Percentiles rank a stretch among this genome's conserved stretches.
These are phyloP conservation scores for Alternaria angustiovoidea DNA, from an alignment of 2,329 filamentous ascomycete genomes.

Conservation along the genomic window DNA sequence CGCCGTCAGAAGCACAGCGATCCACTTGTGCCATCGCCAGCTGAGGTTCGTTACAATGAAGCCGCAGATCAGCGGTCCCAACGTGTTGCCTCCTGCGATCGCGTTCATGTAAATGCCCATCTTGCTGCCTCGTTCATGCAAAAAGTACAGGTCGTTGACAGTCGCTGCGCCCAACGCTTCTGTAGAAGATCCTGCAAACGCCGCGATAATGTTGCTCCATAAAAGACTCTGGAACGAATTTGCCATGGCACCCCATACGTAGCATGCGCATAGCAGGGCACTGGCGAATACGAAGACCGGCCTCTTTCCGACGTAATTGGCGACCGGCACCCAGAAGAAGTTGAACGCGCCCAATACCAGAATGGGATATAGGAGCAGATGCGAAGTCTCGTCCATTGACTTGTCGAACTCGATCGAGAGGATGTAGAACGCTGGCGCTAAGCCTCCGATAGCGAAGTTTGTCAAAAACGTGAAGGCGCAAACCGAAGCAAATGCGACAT, in stretches of 20 bases:
- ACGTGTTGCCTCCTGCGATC: constrained; percentile 50
- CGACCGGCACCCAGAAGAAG: constrained; percentile 61
- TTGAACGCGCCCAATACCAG: constrained; percentile 61
- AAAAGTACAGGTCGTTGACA: constrained; percentile 41
- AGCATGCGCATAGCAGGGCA: constrained; percentile 55
- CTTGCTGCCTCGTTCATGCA: constrained; percentile 48
- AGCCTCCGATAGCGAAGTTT: constrained; percentile 57
- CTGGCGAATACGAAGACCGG: constrained; percentile 57
- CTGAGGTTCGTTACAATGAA: constrained; percentile 47
- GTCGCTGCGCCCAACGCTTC: constrained; percentile 56
- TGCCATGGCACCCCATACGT: constrained; percentile 58
- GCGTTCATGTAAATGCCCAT: constrained; percentile 51
- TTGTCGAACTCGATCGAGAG: constrained; percentile 58
- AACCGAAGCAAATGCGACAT: constrained; percentile 45
- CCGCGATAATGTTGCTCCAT: constrained; percentile 57
- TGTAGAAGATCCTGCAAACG: constrained; percentile 56
- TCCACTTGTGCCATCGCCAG: constrained; percentile 53
- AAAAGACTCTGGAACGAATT: constrained; percentile 54
- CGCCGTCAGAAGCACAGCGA: constrained; percentile 32
- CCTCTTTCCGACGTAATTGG: constrained; percentile 58
- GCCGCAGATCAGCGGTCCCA: constrained; percentile 52
- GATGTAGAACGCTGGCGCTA: constrained; percentile 55
- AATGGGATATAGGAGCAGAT: constrained; percentile 53
- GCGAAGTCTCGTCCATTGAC: constrained; percentile 55
- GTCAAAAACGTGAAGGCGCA: constrained; percentile 59